Evolutionary conservation across 139 green algal species (phyloP).

Genomic region (Chlamydomonas sp.): DNA sequence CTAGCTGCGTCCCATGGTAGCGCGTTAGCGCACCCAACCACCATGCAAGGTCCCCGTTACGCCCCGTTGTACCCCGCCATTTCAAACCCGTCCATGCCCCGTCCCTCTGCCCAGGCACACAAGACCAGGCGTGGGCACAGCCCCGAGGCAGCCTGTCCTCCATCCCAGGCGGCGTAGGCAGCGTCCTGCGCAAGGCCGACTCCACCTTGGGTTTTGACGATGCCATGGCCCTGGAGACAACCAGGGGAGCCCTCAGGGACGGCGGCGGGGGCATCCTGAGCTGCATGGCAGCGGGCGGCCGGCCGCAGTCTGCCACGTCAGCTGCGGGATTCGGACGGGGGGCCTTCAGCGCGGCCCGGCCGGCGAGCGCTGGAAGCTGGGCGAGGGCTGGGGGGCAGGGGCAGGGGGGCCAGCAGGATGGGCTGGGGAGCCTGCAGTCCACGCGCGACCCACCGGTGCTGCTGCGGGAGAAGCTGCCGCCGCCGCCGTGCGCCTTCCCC

Average conservation of each 20-base stretch:
- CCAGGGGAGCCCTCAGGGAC: not conserved
- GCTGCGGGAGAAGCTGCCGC: constrained; percentile 27
- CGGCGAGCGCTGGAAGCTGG: not conserved
- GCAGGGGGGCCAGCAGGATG: not conserved
- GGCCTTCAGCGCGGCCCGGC: too few species aligned
- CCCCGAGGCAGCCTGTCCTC: not conserved
- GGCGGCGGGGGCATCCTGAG: not conserved
- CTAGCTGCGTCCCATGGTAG: too few species aligned
- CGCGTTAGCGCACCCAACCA: not conserved
- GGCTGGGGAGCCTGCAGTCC: not conserved
- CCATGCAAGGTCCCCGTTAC: not conserved
- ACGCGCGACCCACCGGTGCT: constrained; percentile 17
- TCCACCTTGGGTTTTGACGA: not conserved
- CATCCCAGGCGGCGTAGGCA: not conserved
- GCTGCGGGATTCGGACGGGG: too few species aligned
- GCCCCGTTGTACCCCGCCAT: not conserved
- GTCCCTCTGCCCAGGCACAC: not conserved
- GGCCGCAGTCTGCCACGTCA: not conserved
- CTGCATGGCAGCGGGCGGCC: not conserved
- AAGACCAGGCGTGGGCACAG: not conserved
- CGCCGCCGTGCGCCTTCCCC: constrained; percentile 10
- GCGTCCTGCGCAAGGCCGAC: not conserved
- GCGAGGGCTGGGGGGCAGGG: not conserved
- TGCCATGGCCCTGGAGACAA: not conserved
- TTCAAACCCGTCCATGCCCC: not conserved